phyloP scores from a whole-genome alignment of 352 stramenopile genomes.

The Bremia lactucae region DNA sequence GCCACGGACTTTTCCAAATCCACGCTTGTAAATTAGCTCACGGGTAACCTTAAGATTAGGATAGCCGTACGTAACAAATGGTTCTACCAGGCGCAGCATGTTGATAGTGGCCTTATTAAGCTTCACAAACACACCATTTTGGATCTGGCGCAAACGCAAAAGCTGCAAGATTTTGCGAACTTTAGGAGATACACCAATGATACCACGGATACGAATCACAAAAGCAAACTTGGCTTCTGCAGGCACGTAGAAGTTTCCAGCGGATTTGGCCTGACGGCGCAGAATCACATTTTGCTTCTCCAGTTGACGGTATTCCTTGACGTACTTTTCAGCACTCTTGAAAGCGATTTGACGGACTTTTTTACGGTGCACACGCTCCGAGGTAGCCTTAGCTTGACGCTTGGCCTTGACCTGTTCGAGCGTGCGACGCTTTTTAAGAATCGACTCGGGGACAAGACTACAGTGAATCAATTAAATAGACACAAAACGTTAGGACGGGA shows the following conservation, averaged over 20 bases:
- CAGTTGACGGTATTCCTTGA: conserved; percentile 94
- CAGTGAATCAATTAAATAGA: conserved; percentile 5
- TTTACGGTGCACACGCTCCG: conserved; percentile 75
- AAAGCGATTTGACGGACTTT: conserved; percentile 86
- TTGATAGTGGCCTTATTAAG: conserved; percentile 99
- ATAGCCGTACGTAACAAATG: conserved; percentile 98
- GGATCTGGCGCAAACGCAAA: conserved; percentile 98
- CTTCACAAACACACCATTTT: conserved; percentile 99
- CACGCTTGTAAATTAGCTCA: conserved; percentile 99
- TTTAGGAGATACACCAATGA: conserved; percentile 89
- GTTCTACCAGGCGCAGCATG: conserved; percentile 98
- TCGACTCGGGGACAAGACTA: conserved; percentile 83
- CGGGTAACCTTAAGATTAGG: conserved; percentile 96
- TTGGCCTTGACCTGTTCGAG: conserved; percentile 84
- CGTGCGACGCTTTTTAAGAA: conserved; percentile 87
- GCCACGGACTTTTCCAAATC: conserved; percentile 97
- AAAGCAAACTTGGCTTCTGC: conserved; percentile 96
- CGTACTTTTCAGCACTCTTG: conserved; percentile 96
- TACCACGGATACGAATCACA: conserved; percentile 98
- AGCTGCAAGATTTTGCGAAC: conserved; percentile 98
- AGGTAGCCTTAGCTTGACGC: conserved; percentile 57
- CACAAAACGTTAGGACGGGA: conserved; percentile 56
- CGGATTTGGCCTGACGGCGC: conserved; percentile 91
- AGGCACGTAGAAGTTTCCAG: conserved; percentile 95
- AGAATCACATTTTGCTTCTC: conserved; percentile 91